Conservation (phyloP, 331 rosid genomes). For the Acacia concinna region DNA sequence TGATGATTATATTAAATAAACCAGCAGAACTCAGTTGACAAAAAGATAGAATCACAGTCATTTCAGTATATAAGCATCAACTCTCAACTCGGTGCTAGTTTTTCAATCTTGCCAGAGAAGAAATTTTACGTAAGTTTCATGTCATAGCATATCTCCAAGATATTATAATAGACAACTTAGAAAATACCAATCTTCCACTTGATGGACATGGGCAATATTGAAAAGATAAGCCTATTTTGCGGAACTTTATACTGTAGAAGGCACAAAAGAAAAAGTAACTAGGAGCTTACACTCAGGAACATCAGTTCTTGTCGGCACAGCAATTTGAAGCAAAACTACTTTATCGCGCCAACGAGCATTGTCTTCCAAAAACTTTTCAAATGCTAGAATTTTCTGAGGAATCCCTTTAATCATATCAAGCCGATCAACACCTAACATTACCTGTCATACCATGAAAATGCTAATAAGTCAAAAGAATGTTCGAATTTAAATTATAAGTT, state of each 20-base stretch:
- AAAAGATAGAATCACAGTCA: background rate
- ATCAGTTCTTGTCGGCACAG: constrained; percentile 93
- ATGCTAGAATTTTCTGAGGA: constrained; percentile 90
- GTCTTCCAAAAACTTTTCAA: constrained; percentile 93
- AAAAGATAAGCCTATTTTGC: constrained; percentile 15
- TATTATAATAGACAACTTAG: background rate
- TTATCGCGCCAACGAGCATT: constrained; percentile 68
- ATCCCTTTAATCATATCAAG: constrained; percentile 97
- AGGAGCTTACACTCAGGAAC: constrained; percentile 85
- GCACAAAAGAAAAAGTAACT: constrained; percentile 13
- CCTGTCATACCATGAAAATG: constrained; percentile 51
- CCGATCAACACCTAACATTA: constrained; percentile 93
- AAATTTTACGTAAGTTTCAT: background rate
- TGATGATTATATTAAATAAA: background rate
- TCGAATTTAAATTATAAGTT: background rate
- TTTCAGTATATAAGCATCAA: background rate
- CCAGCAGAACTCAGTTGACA: background rate
- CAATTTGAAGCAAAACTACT: constrained; percentile 92
- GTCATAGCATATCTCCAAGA: background rate
- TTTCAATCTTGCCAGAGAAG: background rate
- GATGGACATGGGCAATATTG: background rate
- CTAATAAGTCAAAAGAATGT: constrained; percentile 7
- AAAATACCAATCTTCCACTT: background rate
- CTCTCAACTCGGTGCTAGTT: background rate
- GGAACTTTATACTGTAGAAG: constrained; percentile 19